phyloP scores from a whole-genome alignment of 805 yeast genomes.

The Starmerella scarabaei region DNA sequence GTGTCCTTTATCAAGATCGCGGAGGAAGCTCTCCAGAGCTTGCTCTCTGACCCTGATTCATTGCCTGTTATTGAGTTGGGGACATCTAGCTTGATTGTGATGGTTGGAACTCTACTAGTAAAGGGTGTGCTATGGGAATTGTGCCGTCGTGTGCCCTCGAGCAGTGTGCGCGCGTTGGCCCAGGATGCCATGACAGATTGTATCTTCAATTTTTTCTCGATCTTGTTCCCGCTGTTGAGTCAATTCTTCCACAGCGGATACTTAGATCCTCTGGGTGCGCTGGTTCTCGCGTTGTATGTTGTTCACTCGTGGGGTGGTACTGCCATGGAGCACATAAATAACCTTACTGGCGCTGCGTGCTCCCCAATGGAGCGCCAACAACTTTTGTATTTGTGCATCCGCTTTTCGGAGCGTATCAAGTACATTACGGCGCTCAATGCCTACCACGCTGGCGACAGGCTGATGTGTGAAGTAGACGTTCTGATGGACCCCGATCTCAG shows the following conservation, averaged over 20 bases:
- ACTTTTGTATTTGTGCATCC: slow-evolving; percentile 49
- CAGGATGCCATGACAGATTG: slow-evolving; percentile 75
- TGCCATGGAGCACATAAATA: slow-evolving; percentile 59
- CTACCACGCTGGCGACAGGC: slow-evolving; percentile 66
- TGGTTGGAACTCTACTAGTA: slow-evolving; percentile 48
- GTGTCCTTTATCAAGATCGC: slow-evolving; percentile 62
- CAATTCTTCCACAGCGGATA: slow-evolving; percentile 44
- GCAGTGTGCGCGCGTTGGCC: slow-evolving; percentile 64
- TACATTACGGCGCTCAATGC: slow-evolving; percentile 54
- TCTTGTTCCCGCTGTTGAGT: slow-evolving; percentile 57
- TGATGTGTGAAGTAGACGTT: slow-evolving; percentile 65
- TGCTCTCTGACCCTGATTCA: slow-evolving; percentile 30
- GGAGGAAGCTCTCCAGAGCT: slow-evolving; percentile 42
- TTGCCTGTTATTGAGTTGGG: slow-evolving; percentile 36
- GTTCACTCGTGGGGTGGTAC: slow-evolving; percentile 50
- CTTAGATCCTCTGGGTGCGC: slow-evolving; percentile 66
- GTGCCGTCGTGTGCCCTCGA: slow-evolving; percentile 47
- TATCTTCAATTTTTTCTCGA: slow-evolving; percentile 56
- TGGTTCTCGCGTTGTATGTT: slow-evolving; percentile 47
- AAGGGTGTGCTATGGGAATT: slow-evolving; percentile 51
- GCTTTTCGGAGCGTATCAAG: slow-evolving; percentile 56
- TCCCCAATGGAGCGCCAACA: slow-evolving; percentile 49
- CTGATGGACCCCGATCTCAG: slow-evolving; percentile 40
- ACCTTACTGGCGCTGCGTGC: slow-evolving; percentile 64
- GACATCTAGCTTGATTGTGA: slow-evolving; percentile 40